Evolutionary conservation across 805 yeast genomes (phyloP).

Genomic region (Metschnikowia henanensis): DNA sequence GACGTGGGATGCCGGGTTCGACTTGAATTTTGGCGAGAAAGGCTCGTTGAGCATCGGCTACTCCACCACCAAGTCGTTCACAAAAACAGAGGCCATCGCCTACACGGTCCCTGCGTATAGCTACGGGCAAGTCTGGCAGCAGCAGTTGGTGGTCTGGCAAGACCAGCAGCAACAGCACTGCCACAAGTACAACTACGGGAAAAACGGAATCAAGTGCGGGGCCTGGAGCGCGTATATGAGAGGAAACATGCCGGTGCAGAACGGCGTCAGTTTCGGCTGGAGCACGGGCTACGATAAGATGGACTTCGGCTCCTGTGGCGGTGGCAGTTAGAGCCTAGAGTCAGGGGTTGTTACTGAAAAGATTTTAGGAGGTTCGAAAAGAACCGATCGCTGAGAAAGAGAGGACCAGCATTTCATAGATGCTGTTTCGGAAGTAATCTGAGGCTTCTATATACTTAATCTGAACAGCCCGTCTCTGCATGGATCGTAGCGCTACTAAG

Average conservation of each 20-base stretch:
- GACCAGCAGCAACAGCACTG: background rate
- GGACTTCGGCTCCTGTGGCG: constrained; percentile 7
- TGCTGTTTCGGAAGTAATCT: too few species aligned
- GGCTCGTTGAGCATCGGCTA: background rate
- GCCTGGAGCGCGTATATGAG: constrained; percentile 3
- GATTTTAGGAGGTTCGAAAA: too few species aligned
- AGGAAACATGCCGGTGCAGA: constrained; percentile 5
- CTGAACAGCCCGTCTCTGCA: too few species aligned
- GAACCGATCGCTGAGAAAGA: too few species aligned
- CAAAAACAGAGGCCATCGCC: background rate
- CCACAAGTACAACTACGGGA: background rate
- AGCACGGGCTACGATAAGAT: constrained; percentile 6
- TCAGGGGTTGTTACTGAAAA: too few species aligned
- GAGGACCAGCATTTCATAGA: too few species aligned
- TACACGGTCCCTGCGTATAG: constrained; percentile 3
- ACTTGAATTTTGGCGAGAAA: background rate
- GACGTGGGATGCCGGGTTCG: background rate
- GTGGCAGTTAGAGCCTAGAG: constrained; percentile 1
- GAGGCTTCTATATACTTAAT: too few species aligned
- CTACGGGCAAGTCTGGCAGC: constrained; percentile 6
- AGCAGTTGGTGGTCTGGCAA: constrained; percentile 2
- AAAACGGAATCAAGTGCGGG: constrained; percentile 2
- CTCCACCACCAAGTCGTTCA: background rate
- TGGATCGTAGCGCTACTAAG: too few species aligned
- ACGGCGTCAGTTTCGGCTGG: constrained; percentile 7